Base-by-base conservation (phyloP, 768 basidiomycete genomes). In the Dendrothele bispora region DNA sequence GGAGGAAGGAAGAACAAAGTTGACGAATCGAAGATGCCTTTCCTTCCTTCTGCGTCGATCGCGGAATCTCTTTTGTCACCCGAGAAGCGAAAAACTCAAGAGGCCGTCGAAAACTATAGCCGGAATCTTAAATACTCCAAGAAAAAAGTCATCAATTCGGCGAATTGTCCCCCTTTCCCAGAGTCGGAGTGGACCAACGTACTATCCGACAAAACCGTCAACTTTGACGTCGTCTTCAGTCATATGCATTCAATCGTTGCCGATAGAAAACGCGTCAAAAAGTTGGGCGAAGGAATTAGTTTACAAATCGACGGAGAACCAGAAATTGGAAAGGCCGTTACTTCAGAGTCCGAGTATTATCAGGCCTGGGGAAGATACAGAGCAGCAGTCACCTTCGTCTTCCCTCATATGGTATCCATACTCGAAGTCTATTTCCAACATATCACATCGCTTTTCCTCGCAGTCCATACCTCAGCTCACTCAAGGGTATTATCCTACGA, bases 401-500 rank as follows among this genome's bases (percentile, higher is more conserved):
- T 65, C 44, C 62, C 61, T 0, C 60, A 68, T 42, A 51, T 63
- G 4, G 8, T 26, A 3, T 15, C 38, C 0, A 62, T 71, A 37
- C 60, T 70, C n/a, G 2, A 26, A 3, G 41, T n/a, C 0, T 72
- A 69, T 29, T 46, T 43, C 1, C 43, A 57, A 3, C 54, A 62
- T 30, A 64, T 71, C 46, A 30, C 34, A 5, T 38, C 41, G 0
- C 34, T 61, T 6, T 69, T 71, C 54, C 21, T 42, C 14, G 24
- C 56, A 5, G 35, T 54, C 11, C 3, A n/a, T 0, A 15, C 17
- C 0, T 8, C 46, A 0, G 41, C 29, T 14, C 64, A 63, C 32
- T 5, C 5, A 2, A 17, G 48, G 6, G 48, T 73, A 54, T 55
- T 73, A 46, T 25, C 55, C 4, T 67, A 54, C 45, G 69, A 75